Evolutionary conservation across 139 green algal genomes (phyloP), one percentile per base, ranked within the genome.

Genomic region (Tetradesmus lagerheimii): DNA sequence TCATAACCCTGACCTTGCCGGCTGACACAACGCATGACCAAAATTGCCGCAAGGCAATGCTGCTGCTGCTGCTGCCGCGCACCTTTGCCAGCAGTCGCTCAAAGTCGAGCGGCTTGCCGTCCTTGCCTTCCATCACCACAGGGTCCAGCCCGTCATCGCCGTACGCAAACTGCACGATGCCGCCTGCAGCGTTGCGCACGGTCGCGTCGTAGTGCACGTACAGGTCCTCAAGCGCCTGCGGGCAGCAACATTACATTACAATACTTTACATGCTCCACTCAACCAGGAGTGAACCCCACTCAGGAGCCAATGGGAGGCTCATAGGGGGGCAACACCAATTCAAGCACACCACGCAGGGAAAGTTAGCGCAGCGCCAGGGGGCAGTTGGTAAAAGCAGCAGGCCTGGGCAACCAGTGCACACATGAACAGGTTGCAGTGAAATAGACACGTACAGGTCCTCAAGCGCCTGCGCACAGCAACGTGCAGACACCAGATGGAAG

Each of bases 61-160:
- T 16, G 45, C 45, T 53, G 45, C 45, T 53, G 6, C 45, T 53
- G 45, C 45, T 53, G 45, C 45, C 45, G 45, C 23, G 57, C 57
- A 67, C 92, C 91, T 94, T 93, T 39, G 79, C 86, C 76, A 98
- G 87, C 50, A 97, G 85, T 14, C 93, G 89, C 20, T 79, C 66
- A 27, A 97, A 92, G 83, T 98, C 94, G 31, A 99, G 86, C 1
- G 97, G 96, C 83, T 92, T 89, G 76, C 94, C 95, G 18, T 96
- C 87, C 64, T 93, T 94, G 47, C 96, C 97, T 91, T 99, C 98
- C 97, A 99, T 99, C 38, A 85, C 80, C 53, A 98, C 95, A 0
- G 98, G 97, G 91, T 99, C 98, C 94, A 99, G 93, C 43, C 96
- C 95, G 86, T 99, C 98, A 84, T 99, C 98, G 3, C 98, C 98